A percentile compares a stretch with the other conserved stretches of the same genome.
These are phyloP conservation scores for Pythium rhizo-oryzae DNA, from an alignment of 352 stramenopile genomes.

Conservation along the genomic window DNA sequence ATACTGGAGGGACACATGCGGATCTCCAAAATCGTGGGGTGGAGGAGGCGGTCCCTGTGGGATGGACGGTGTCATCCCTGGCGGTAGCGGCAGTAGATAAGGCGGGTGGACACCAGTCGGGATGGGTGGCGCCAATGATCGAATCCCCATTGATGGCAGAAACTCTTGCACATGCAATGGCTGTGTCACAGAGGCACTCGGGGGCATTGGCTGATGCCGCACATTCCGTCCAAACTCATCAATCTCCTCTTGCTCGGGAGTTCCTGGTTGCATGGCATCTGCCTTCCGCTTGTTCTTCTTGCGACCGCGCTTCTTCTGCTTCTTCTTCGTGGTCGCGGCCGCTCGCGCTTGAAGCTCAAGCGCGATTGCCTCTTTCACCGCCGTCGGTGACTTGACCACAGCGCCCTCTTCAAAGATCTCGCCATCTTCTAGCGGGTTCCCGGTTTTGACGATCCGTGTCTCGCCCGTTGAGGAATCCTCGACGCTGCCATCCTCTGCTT, in stretches of 20 bases:
- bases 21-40: slow-evolving; percentile 1
- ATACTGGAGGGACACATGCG: slow-evolving; percentile 28
- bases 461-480: background rate
- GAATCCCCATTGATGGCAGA: background rate
- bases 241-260: slow-evolving; percentile 1
- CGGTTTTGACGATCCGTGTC: slow-evolving; percentile 6
- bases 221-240: slow-evolving; percentile 20
- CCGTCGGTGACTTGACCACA: slow-evolving; percentile 33
- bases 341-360: slow-evolving; percentile 29
- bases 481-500: slow-evolving; percentile 3
- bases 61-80: slow-evolving; percentile 11
- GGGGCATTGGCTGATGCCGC: slow-evolving; percentile 7
- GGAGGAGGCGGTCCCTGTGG: slow-evolving; percentile 5
- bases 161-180: background rate
- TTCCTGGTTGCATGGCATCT: slow-evolving; percentile 46
- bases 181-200: background rate
- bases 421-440: slow-evolving; percentile 57
- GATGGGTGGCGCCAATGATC: slow-evolving; percentile 4
- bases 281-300: slow-evolving; percentile 80
- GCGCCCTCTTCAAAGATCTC: slow-evolving; percentile 76
- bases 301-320: slow-evolving; percentile 77
- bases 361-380: slow-evolving; percentile 46
- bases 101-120: background rate
- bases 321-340: slow-evolving; percentile 35
- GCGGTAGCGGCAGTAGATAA: slow-evolving; percentile 13